phyloP scores from a whole-genome alignment of 257 asterid species.

The Salvia hispanica region DNA sequence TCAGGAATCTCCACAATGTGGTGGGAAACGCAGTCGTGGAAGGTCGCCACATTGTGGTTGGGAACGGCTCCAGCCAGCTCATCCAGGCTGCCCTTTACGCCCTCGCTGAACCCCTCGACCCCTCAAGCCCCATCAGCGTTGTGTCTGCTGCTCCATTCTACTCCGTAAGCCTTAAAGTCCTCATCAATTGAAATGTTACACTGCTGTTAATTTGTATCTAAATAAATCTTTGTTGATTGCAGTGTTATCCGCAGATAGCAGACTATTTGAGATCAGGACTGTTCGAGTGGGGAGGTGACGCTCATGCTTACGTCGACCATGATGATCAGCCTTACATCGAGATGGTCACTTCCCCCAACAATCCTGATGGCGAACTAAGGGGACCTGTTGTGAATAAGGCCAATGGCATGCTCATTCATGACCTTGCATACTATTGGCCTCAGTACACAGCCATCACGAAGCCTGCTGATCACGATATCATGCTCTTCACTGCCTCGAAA shows the following conservation, averaged over 20 bases:
- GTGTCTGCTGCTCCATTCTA: conserved; percentile 70
- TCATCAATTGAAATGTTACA: too few species aligned
- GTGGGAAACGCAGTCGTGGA: conserved; percentile 67
- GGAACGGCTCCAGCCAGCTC: conserved; percentile 83
- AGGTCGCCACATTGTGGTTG: conserved; percentile 52
- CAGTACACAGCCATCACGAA: conserved; percentile 70
- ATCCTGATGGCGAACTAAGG: conserved; percentile 58
- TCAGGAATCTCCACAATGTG: conserved; percentile 48
- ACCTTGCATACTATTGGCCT: conserved; percentile 90
- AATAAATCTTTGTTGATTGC: not conserved
- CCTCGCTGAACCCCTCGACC: conserved; percentile 36
- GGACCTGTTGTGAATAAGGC: conserved; percentile 49
- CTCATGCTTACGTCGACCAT: conserved; percentile 31
- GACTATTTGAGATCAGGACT: conserved; percentile 52
- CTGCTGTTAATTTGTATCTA: too few species aligned
- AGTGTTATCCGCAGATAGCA: conserved; percentile 57
- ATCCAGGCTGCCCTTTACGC: conserved; percentile 69
- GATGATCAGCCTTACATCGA: conserved; percentile 57
- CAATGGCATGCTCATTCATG: conserved; percentile 54
- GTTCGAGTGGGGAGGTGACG: conserved; percentile 79
- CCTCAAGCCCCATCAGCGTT: conserved; percentile 47
- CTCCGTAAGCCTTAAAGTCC: conserved; percentile 44
- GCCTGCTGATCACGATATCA: conserved; percentile 53
- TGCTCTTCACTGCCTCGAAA: conserved; percentile 81
- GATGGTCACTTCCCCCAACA: conserved; percentile 75